Conservation (phyloP, 1,284 basidiomycete species). For the Testicularia cyperi region DNA sequence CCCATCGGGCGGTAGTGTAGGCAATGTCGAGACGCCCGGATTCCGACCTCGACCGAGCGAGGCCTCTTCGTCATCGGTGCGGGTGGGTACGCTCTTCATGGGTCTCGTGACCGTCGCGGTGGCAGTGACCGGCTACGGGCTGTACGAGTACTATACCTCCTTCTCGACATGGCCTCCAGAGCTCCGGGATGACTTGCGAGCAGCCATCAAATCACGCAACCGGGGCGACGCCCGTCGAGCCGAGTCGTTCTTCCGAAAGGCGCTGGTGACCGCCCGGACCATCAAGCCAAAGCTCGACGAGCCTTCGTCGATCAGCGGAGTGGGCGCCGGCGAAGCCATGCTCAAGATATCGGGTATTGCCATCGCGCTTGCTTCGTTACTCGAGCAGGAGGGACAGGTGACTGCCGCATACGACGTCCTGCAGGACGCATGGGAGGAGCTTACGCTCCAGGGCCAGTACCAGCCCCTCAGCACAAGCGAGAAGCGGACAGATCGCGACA, state of each 20-base stretch:
- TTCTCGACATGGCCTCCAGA: constrained; percentile 58
- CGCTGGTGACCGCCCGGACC: constrained; percentile 36
- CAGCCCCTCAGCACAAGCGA: background rate
- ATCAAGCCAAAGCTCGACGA: constrained; percentile 36
- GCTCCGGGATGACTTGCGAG: constrained; percentile 54
- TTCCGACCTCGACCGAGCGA: constrained; percentile 13
- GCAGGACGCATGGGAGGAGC: constrained; percentile 50
- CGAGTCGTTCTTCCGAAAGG: constrained; percentile 48
- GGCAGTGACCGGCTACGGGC: constrained; percentile 51
- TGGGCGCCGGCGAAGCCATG: constrained; percentile 19
- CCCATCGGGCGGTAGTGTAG: no score
- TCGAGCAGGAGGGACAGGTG: constrained; percentile 48
- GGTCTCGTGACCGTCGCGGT: constrained; percentile 49
- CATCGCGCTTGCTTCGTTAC: constrained; percentile 52
- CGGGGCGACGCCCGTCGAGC: constrained; percentile 48
- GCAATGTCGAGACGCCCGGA: constrained; percentile 25
- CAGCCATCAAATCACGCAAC: constrained; percentile 54
- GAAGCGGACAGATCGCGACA: constrained; percentile 28
- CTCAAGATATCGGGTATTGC: constrained; percentile 59
- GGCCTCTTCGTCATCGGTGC: constrained; percentile 10
- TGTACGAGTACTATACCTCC: constrained; percentile 57
- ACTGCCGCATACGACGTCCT: constrained; percentile 38
- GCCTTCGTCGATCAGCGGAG: constrained; percentile 5
- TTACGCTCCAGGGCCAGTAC: constrained; percentile 22
- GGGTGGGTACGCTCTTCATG: constrained; percentile 35